Conservation (phyloP, 164 flowering plant genomes). For the Chimonanthus salicifolius region DNA sequence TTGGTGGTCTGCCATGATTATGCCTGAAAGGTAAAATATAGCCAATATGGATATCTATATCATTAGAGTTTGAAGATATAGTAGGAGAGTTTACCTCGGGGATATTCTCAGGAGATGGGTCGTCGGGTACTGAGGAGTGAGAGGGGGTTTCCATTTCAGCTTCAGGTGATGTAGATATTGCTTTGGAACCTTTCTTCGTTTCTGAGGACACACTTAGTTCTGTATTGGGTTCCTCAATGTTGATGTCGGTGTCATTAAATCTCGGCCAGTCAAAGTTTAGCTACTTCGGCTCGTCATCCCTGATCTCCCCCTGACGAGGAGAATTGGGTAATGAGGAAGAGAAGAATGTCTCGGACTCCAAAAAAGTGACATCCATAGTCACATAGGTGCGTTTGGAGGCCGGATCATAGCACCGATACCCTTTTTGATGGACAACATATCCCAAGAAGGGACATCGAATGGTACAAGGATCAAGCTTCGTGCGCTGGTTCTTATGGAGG, state of each 20-base stretch:
- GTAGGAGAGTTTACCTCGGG: constrained; percentile 3
- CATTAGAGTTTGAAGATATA: constrained; percentile 8
- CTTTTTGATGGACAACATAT: background rate
- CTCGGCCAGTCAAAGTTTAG: background rate
- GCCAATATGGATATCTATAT: background rate
- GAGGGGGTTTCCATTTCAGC: background rate
- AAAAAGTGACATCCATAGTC: constrained; percentile 3
- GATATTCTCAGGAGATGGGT: constrained; percentile 3
- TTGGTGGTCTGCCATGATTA: constrained; percentile 6
- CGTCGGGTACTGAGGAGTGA: constrained; percentile 4
- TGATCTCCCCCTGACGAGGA: no score
- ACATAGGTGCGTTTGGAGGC: background rate
- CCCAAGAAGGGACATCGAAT: constrained; percentile 1
- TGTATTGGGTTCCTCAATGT: background rate
- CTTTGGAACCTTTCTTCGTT: no score
- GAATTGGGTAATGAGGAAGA: background rate
- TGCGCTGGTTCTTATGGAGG: background rate
- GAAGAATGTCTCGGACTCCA: background rate
- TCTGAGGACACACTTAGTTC: no score
- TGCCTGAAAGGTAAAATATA: background rate
- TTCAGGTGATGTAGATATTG: background rate
- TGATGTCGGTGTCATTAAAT: background rate
- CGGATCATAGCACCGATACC: constrained; percentile 2
- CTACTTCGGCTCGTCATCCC: no score
- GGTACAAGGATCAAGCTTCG: background rate